Percentiles rank a stretch among this genome's conserved stretches.
These are phyloP conservation scores for Phanerochaete sordida DNA, from an alignment of 768 basidiomycete species.

Conservation along the genomic window DNA sequence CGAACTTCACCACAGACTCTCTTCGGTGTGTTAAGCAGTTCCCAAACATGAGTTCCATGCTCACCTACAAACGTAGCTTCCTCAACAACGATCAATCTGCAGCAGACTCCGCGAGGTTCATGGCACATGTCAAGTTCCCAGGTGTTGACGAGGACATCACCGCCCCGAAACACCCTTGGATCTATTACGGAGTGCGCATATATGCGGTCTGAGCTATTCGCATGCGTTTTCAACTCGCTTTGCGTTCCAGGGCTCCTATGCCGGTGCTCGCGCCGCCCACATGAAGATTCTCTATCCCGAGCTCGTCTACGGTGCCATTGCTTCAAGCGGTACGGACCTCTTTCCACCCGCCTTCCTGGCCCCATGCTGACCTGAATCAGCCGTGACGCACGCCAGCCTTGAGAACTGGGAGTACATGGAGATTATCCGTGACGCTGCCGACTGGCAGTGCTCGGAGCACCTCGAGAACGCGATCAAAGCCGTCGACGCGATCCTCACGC, in stretches of 20 bases:
- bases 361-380: conserved; percentile 30
- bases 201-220: background rate
- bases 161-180: conserved; percentile 76
- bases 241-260: conserved; percentile 69
- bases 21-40: conserved; percentile 47
- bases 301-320: conserved; percentile 86
- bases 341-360: background rate
- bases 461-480: conserved; percentile 53
- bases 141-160: conserved; percentile 71
- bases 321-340: conserved; percentile 63
- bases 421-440: conserved; percentile 67
- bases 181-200: conserved; percentile 78
- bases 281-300: conserved; percentile 87
- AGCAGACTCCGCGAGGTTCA: conserved; percentile 91
- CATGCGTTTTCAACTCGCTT: background rate
- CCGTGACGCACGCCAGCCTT: conserved; percentile 80
- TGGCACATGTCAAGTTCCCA: conserved; percentile 71
- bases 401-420: conserved; percentile 89
- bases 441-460: conserved; percentile 56
- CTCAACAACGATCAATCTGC: conserved; percentile 87
- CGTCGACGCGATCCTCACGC: conserved; percentile 59
- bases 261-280: conserved; percentile 90
- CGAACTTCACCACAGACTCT: conserved; percentile 77
- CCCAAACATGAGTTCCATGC: background rate
- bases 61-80: conserved; percentile 47